Conservation (phyloP, 192 early-diverging fungal species). For the Backusella luteola region DNA sequence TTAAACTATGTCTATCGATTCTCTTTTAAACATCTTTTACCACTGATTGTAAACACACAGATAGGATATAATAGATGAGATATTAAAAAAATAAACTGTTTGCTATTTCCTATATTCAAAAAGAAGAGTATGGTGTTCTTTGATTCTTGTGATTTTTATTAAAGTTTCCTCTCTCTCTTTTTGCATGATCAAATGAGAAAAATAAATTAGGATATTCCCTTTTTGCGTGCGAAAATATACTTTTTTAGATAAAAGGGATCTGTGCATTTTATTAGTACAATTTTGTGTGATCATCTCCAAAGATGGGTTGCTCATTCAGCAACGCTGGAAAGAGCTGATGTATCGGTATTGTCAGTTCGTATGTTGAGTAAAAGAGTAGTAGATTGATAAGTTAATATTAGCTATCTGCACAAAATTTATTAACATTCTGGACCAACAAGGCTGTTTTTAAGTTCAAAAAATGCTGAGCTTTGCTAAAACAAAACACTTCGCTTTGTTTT, state of each 20-base stretch:
- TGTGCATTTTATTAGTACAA: conserved; percentile 1
- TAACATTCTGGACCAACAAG: background rate
- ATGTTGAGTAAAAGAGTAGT: background rate
- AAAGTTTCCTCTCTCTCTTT: background rate
- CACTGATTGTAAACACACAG: background rate
- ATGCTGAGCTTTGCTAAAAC: background rate
- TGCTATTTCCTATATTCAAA: background rate
- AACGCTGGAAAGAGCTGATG: background rate
- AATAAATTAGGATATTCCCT: background rate
- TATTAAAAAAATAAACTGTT: background rate
- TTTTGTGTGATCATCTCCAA: background rate
- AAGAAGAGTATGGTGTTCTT: background rate
- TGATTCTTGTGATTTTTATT: background rate
- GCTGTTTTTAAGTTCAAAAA: background rate
- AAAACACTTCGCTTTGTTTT: background rate
- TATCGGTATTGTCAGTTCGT: background rate
- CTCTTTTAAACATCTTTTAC: background rate
- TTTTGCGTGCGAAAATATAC: background rate
- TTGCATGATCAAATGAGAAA: conserved; percentile 2
- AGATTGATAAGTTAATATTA: no score
- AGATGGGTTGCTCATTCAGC: background rate
- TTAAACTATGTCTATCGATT: background rate
- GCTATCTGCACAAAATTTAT: background rate
- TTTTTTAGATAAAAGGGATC: background rate
- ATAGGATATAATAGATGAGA: background rate